Evolutionary conservation across 1,284 basidiomycete genomes (phyloP).

Genomic region (Cerrena zonata): DNA sequence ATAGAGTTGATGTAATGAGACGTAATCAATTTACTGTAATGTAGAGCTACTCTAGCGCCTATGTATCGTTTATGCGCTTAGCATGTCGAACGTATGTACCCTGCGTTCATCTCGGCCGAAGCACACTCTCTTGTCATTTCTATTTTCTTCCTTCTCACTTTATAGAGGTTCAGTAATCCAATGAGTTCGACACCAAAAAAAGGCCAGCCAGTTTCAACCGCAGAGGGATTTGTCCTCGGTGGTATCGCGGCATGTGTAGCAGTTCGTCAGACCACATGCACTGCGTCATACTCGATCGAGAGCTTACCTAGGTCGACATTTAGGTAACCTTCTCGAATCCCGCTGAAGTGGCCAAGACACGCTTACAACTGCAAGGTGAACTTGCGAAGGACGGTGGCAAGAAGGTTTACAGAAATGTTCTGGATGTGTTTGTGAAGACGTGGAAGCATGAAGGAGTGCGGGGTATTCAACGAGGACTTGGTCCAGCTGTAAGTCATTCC

Average conservation of each 20-base stretch:
- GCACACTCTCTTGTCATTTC: neutral
- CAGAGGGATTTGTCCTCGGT: slow-evolving; percentile 80
- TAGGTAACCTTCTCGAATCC: slow-evolving; percentile 81
- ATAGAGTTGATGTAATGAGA: neutral
- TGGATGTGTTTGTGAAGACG: slow-evolving; percentile 87
- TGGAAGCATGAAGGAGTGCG: slow-evolving; percentile 86
- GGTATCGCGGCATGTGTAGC: slow-evolving; percentile 85
- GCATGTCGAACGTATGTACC: neutral
- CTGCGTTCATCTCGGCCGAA: neutral
- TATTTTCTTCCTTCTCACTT: neutral
- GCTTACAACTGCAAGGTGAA: slow-evolving; percentile 91
- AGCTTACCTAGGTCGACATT: slow-evolving; percentile 1
- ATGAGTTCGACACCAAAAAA: slow-evolving; percentile 8
- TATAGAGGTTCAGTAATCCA: neutral
- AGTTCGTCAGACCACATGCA: slow-evolving; percentile 37
- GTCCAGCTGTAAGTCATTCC: slow-evolving; percentile 70
- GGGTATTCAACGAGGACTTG: slow-evolving; percentile 86
- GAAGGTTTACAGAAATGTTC: slow-evolving; percentile 82
- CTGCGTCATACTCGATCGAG: neutral
- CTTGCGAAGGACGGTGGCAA: slow-evolving; percentile 68
- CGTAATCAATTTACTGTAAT: neutral
- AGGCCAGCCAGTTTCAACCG: slow-evolving; percentile 46
- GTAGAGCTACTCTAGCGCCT: neutral
- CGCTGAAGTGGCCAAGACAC: slow-evolving; percentile 90
- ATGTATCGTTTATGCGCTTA: neutral